Base-by-base conservation (phyloP, 331 rosid species). In the Malus hybrid region DNA sequence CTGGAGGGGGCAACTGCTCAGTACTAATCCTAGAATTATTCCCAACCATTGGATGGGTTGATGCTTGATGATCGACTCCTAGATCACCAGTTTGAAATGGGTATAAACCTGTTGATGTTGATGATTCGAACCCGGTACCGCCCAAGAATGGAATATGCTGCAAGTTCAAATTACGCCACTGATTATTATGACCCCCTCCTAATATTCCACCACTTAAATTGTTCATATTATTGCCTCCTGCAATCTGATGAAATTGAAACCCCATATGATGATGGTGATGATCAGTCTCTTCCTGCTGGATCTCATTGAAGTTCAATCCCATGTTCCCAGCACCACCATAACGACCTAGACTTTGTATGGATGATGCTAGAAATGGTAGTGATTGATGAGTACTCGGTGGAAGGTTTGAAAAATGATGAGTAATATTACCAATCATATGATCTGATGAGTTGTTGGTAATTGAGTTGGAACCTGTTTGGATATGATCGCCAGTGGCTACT, bases 81-180 rank as follows among this genome's bases (percentile, higher is more conserved):
- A 80, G 65, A 63, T 55, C 32, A 67, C 30, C 77, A 12, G 79
- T 80, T 63, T 87, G 93, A 83, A 89, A 83, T 66, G 82, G 79
- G 82, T 82, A 87, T 10, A 86, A 75, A 50, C 72, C 81, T 33
- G 78, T 69, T 4, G 76, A 32, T 6, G 82, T 6, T 22, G 82
- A 73, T 60, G 88, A 78, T 5, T 93, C 93, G 24, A 85, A 87
- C 14, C 84, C 87, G 13, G 71, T 64, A 33, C 78, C 84, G 10
- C 79, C 88, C 75, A 90, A 44, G 81, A 88, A 82, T 42, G 96
- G 90, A 75, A 88, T 79, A n/a, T 88, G 96, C 71, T 88, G 96
- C 48, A 85, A 67, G 20, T 19, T 62, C 48, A 81, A 67, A 44
- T 46, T 62, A 19, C 93, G 87, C 98, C 96, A 90, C 79, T 84